Conservation (phyloP, 441 rosid species). For the Theobroma grandiflorum region DNA sequence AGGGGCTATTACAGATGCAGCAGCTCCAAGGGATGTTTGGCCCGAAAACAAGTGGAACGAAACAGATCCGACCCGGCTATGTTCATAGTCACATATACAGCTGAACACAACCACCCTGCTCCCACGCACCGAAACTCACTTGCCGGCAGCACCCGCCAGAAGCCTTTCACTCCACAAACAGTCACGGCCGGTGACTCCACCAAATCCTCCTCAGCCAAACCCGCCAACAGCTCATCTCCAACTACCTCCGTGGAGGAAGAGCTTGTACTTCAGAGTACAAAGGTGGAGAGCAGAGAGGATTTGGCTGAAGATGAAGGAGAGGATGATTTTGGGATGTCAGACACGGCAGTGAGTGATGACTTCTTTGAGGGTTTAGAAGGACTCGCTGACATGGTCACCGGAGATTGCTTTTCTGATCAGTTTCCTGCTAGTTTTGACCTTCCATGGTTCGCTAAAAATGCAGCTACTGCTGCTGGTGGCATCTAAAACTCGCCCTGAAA, state of each 20-base stretch:
- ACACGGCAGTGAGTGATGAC: slow-evolving; percentile 71
- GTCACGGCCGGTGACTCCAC: slow-evolving; percentile 39
- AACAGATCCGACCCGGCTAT: slow-evolving; percentile 88
- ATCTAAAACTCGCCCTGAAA: slow-evolving; percentile 43
- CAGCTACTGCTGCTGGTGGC: slow-evolving; percentile 62
- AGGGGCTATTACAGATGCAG: slow-evolving; percentile 96
- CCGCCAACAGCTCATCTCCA: slow-evolving; percentile 59
- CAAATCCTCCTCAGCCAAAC: slow-evolving; percentile 34
- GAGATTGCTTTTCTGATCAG: slow-evolving; percentile 55
- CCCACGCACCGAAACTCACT: slow-evolving; percentile 94
- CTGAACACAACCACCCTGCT: slow-evolving; percentile 94
- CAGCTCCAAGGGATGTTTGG: slow-evolving; percentile 89
- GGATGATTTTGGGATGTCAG: slow-evolving; percentile 63
- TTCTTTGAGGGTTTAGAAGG: slow-evolving; percentile 79
- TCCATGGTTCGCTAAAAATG: slow-evolving; percentile 64
- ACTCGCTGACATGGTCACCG: slow-evolving; percentile 46
- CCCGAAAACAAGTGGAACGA: slow-evolving; percentile 95
- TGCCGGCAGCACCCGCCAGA: slow-evolving; percentile 90
- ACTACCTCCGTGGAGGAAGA: slow-evolving; percentile 69
- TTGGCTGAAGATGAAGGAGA: slow-evolving; percentile 67
- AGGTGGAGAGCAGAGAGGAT: slow-evolving; percentile 57
- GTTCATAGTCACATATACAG: slow-evolving; percentile 92
- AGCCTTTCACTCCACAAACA: slow-evolving; percentile 51
- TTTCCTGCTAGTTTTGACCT: slow-evolving; percentile 67
- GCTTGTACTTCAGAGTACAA: slow-evolving; percentile 40